These are phyloP conservation scores for Phialophora chinensis DNA, from an alignment of 2,329 filamentous ascomycete genomes.

Conservation along the genomic window DNA sequence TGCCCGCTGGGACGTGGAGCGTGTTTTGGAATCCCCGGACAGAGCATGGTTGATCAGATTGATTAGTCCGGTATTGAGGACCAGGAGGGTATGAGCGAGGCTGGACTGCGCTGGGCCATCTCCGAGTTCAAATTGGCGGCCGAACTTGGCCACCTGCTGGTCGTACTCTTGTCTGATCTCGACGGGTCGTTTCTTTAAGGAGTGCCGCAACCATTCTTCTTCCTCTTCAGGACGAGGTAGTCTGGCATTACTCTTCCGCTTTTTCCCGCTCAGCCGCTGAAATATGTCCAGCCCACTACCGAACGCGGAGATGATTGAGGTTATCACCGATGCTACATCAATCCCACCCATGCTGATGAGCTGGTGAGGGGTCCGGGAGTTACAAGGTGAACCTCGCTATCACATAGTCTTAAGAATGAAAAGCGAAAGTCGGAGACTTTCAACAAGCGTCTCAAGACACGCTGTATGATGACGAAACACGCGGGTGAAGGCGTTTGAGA, in stretches of 20 bases:
- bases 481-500: neutral
- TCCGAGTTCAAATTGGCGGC: slow-evolving; percentile 37
- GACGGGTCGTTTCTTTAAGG: slow-evolving; percentile 32
- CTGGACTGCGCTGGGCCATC: slow-evolving; percentile 37
- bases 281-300: slow-evolving; percentile 37
- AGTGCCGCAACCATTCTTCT: slow-evolving; percentile 37
- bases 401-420: slow-evolving; percentile 1
- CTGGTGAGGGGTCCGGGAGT: neutral
- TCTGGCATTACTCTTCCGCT: slow-evolving; percentile 31
- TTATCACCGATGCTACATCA: slow-evolving; percentile 38
- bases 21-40: slow-evolving; percentile 25
- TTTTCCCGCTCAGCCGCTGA: slow-evolving; percentile 35
- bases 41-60: slow-evolving; percentile 38
- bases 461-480: neutral
- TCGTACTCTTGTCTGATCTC: slow-evolving; percentile 37
- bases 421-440: neutral
- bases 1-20: slow-evolving; percentile 24
- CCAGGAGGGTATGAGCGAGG: slow-evolving; percentile 40
- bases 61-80: slow-evolving; percentile 40
- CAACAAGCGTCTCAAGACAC: neutral
- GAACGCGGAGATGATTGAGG: slow-evolving; percentile 39
- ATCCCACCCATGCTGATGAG: slow-evolving; percentile 30
- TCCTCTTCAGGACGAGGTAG: slow-evolving; percentile 34
- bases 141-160: slow-evolving; percentile 34
- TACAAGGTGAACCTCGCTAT: neutral